Evolutionary conservation across 345 rosid genomes (phyloP).

Genomic region (Euclidium syriacum): DNA sequence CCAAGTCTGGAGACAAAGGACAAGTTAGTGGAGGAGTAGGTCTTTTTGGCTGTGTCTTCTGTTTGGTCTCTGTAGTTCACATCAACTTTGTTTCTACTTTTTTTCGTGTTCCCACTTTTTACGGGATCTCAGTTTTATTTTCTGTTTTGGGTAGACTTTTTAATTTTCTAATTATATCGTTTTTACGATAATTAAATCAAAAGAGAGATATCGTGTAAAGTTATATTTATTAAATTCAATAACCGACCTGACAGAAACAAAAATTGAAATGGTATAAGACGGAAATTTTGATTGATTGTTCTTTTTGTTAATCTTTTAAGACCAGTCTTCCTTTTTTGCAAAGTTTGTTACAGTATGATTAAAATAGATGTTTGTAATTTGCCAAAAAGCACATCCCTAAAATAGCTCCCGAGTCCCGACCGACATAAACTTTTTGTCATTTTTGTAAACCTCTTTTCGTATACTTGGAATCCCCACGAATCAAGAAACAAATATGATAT

Average conservation of each 20-base stretch:
- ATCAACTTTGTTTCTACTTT: slow-evolving; percentile 26
- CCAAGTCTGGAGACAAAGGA: slow-evolving; percentile 25
- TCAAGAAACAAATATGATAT: no score
- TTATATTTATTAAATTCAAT: neutral
- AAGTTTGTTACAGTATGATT: slow-evolving; percentile 21
- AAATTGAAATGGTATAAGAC: neutral
- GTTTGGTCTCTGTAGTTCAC: slow-evolving; percentile 25
- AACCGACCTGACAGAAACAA: neutral
- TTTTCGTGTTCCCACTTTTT: slow-evolving; percentile 33
- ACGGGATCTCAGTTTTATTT: neutral
- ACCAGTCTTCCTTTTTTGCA: neutral
- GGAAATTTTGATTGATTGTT: neutral
- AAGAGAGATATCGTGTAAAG: slow-evolving; percentile 20
- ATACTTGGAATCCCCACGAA: no score
- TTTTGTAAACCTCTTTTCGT: neutral
- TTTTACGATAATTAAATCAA: neutral
- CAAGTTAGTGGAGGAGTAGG: slow-evolving; percentile 31
- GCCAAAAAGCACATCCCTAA: slow-evolving; percentile 7
- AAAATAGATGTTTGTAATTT: slow-evolving; percentile 3
- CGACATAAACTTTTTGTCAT: slow-evolving; percentile 21
- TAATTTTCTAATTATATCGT: neutral
- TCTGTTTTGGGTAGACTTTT: neutral
- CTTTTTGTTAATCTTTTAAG: slow-evolving; percentile 13
- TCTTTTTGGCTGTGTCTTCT: slow-evolving; percentile 26
- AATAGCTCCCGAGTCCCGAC: slow-evolving; percentile 1